Percentiles rank a stretch among this genome's conserved stretches.
These are phyloP conservation scores for Sanghuangporus baumii DNA, from an alignment of 1,284 basidiomycete species.

Conservation along the genomic window DNA sequence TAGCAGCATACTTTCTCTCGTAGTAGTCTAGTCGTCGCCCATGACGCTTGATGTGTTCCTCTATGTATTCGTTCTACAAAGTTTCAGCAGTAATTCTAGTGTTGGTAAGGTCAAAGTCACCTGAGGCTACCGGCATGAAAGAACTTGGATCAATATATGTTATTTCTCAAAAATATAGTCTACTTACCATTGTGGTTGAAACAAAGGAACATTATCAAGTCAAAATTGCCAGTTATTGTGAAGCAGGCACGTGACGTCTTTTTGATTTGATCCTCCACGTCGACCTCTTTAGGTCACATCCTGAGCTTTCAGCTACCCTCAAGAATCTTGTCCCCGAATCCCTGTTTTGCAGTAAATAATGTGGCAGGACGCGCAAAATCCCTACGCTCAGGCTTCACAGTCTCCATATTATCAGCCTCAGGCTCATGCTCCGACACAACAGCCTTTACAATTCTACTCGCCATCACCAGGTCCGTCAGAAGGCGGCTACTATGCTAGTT, in stretches of 20 bases:
- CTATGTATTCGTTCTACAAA: conserved; percentile 82
- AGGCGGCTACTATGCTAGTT: conserved; percentile 58
- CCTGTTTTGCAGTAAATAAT: conserved; percentile 29
- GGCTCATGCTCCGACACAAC: conserved; percentile 32
- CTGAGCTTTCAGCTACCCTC: background rate
- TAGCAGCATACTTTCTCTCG: conserved; percentile 65
- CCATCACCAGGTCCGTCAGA: conserved; percentile 37
- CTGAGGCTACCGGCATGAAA: conserved; percentile 52
- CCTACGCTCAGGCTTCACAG: conserved; percentile 56
- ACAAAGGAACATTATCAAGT: background rate
- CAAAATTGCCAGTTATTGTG: background rate
- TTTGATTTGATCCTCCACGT: conserved; percentile 1
- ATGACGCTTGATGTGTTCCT: conserved; percentile 85
- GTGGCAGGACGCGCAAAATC: conserved; percentile 61
- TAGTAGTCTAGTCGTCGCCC: conserved; percentile 82
- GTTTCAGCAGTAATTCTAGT: conserved; percentile 1
- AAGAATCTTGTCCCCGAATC: background rate
- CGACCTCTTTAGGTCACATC: background rate
- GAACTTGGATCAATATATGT: conserved; percentile 15
- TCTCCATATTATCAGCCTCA: conserved; percentile 44
- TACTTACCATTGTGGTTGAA: conserved; percentile 47
- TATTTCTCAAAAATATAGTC: background rate
- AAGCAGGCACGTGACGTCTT: background rate
- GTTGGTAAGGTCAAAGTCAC: conserved; percentile 30
- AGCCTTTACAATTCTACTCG: conserved; percentile 73